Conservation (phyloP, 495 filamentous ascomycete genomes). For the Hypoxylon perforatum region DNA sequence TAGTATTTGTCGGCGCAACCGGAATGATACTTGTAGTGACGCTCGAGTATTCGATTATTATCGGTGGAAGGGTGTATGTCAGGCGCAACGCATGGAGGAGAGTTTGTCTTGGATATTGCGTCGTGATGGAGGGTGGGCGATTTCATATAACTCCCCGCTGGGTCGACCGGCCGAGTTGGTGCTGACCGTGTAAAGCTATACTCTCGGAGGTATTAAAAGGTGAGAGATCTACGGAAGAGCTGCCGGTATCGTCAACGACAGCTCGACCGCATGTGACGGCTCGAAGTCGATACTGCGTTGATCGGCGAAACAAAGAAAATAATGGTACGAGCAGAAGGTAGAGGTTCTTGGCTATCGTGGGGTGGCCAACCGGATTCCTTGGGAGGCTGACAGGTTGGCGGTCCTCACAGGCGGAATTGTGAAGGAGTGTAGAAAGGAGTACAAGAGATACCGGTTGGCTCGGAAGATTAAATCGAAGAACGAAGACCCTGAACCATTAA, state of each 20-base stretch:
- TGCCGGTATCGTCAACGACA: slow-evolving; percentile 12
- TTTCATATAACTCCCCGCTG: slow-evolving; percentile 27
- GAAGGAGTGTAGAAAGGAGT: not conserved
- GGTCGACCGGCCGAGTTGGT: slow-evolving; percentile 28
- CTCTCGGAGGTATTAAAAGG: slow-evolving; percentile 17
- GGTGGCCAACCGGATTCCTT: not conserved
- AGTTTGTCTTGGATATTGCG: slow-evolving; percentile 17
- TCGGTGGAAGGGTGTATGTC: slow-evolving; percentile 9
- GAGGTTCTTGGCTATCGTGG: slow-evolving; percentile 4
- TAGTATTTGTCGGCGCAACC: not conserved
- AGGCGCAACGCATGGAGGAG: slow-evolving; percentile 35
- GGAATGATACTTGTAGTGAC: slow-evolving; percentile 2
- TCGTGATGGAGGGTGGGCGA: slow-evolving; percentile 24
- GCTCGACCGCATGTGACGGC: slow-evolving; percentile 19
- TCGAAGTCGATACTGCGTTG: slow-evolving; percentile 9
- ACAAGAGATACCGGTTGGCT: slow-evolving; percentile 26
- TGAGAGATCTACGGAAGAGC: slow-evolving; percentile 25
- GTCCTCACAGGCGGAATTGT: not conserved
- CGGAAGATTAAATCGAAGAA: slow-evolving; percentile 10
- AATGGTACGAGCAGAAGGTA: not conserved
- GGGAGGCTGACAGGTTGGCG: not conserved
- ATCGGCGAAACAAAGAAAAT: slow-evolving; percentile 12
- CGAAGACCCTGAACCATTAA: not conserved
- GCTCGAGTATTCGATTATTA: slow-evolving; percentile 5
- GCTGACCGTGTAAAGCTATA: slow-evolving; percentile 26